Base-by-base conservation (phyloP, 257 asterid species). In the Henckelia pumila region DNA sequence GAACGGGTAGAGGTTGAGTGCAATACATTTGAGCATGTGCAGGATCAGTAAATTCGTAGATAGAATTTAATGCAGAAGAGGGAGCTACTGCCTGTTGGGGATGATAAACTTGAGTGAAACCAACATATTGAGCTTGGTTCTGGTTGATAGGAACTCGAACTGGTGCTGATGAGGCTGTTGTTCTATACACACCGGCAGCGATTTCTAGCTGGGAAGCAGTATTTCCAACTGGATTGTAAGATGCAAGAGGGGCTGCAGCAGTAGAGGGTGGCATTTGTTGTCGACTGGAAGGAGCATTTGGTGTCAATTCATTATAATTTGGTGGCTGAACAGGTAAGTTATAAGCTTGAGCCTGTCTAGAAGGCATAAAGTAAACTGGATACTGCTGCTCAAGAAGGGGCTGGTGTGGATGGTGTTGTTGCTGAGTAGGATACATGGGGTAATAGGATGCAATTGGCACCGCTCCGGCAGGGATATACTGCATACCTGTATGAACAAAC, bases 381-480 rank as follows among this genome's bases (percentile, higher is more conserved):
- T 81, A 86, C 52, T 85, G 97, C 76, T 83, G 96, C 32, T 87
- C 95, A 64, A 81, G 65, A 20, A 79, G 67, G 16, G 84, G 83
- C 66, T 84, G 88, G 56, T 78, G 85, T 62, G 87, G 78, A 71
- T 77, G 86, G 64, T 79, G 77, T 76, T 73, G 88, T 57, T 84
- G 98, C 72, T 89, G 96, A 63, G 91, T 69, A 49, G 89, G 87
- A 62, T 89, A 89, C n/a, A 89, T 44, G n/a, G 86, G 82, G 79
- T 89, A 89, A 68, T 87, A 89, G 8, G 88, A 71, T 0, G 81
- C 28, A 8, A 83, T 61, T 0, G 91, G 95, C 63, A 84, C 69
- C 20, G 86, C 79, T 25, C 95, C 95, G 0, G 89, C 80, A 14
- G 95, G 92, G n/a, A 89, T 76, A 70, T 81, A 90, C 58, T 89